Evolutionary conservation across 148 eudicot genomes (phyloP), one percentile per base, ranked within the genome.

Genomic region (Beta vulgaris): DNA sequence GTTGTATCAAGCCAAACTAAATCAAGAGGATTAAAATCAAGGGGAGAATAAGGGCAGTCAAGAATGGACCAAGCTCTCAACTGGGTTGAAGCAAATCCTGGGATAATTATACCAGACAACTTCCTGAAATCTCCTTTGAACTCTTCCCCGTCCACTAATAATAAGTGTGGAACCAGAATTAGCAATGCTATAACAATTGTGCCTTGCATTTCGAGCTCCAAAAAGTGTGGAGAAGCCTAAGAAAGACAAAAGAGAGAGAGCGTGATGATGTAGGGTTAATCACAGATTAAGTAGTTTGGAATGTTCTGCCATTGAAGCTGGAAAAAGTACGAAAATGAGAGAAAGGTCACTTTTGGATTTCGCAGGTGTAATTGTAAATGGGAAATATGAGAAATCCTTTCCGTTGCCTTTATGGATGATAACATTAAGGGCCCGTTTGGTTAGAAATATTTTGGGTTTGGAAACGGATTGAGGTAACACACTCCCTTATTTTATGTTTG

Each of bases 1-100:
- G 98, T 93, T 18, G 89, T 79, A 71, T 93, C 98, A 78, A 93
- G 98, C 98, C 98, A 93, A 73, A 91, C 98, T 77, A 93, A 88
- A 83, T 93, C 98, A 83, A 93, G 98, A 46, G 98, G 98, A 62
- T 93, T 93, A 78, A 90, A 93, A 87, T 93, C 96, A 66, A 93
- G 95, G 72, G 98, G 98, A 59, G 98, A 88, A 73, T 83, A 93
- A 36, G 98, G 98, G 77, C 98, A 93, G 79, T 93, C 98, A 55
- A 93, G 80, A 48, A 91, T 93, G 12, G 97, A 93, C 98, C 98
- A 93, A 1, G 98, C 97, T 79, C 98, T 80, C 23, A 93, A 89
- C 78, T 91, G 98, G 34, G 98, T 88, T 3, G 97, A 93, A n/a
- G 98, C 98, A 82, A 93, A 93, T 10, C 97, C 98, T 0, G 98